Evolutionary conservation across 2,329 filamentous ascomycete species (phyloP).

Genomic region (Alternaria brassicicola): DNA sequence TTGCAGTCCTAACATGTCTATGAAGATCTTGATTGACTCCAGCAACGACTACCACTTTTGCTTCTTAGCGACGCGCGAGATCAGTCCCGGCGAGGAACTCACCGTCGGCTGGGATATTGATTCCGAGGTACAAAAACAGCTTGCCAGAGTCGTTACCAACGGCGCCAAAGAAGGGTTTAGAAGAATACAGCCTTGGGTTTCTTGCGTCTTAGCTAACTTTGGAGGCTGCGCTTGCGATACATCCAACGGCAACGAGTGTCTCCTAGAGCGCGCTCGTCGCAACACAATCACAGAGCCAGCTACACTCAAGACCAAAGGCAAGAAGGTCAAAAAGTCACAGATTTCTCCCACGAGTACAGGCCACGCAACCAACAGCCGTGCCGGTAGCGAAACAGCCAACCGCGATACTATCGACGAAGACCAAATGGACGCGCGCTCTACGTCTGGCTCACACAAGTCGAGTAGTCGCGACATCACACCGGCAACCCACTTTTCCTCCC

Average conservation of each 20-base stretch:
- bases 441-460: constrained; percentile 62
- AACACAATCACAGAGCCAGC: constrained; percentile 36
- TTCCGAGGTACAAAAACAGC: constrained; percentile 58
- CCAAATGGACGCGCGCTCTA: constrained; percentile 61
- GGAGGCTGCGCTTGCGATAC: constrained; percentile 77
- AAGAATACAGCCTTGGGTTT: constrained; percentile 69
- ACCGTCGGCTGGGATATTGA: constrained; percentile 64
- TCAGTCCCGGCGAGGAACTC: constrained; percentile 75
- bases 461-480: constrained; percentile 68
- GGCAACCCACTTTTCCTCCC: constrained; percentile 58
- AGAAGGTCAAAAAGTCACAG: constrained; percentile 57
- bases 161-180: constrained; percentile 65
- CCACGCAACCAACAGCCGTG: constrained; percentile 62
- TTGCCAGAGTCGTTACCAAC: constrained; percentile 67
- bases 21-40: constrained; percentile 84
- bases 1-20: constrained; percentile 84
- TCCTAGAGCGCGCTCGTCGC: constrained; percentile 46
- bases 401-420: constrained; percentile 61
- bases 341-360: constrained; percentile 62
- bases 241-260: constrained; percentile 44
- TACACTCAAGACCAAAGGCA: constrained; percentile 51
- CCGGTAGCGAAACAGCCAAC: constrained; percentile 63
- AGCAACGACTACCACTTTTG: constrained; percentile 80
- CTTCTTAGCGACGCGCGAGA: constrained; percentile 81
- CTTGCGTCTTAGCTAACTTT: constrained; percentile 74